Percentiles rank a stretch among this genome's conserved stretches.
Conservation (phyloP, 176 grass and related monocot species). For the Eleusine coracana region DNA sequence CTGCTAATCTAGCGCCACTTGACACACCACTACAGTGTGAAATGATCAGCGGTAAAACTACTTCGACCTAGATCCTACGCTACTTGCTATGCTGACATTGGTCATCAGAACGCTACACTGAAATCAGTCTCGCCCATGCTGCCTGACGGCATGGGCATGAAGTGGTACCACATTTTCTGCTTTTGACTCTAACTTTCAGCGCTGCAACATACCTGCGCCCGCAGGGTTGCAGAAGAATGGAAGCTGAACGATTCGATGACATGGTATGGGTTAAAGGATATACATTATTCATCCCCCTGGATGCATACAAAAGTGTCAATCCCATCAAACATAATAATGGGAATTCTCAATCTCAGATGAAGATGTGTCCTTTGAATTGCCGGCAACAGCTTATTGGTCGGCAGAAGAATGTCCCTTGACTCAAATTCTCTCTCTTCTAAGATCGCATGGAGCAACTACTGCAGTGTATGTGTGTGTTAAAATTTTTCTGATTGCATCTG, state of each 20-base stretch:
- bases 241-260: slow-evolving; percentile 46
- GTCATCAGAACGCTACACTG: slow-evolving; percentile 32
- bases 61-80: background rate
- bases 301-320: slow-evolving; percentile 38
- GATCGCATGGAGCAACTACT: background rate
- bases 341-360: slow-evolving; percentile 27
- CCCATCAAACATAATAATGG: slow-evolving; percentile 36
- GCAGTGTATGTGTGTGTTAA: background rate
- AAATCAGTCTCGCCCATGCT: slow-evolving; percentile 49
- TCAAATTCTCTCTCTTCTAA: background rate
- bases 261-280: slow-evolving; percentile 34
- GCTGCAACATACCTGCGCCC: slow-evolving; percentile 50
- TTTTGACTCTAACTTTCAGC: slow-evolving; percentile 54
- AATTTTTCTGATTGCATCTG: background rate
- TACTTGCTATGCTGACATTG: background rate
- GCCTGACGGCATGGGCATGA: slow-evolving; percentile 50
- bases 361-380: slow-evolving; percentile 48
- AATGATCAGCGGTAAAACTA: background rate
- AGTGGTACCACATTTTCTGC: slow-evolving; percentile 46
- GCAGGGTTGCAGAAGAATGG: slow-evolving; percentile 53
- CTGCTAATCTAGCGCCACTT: background rate
- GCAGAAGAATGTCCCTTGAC: slow-evolving; percentile 53
- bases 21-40: background rate
- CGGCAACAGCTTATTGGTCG: slow-evolving; percentile 30
- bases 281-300: slow-evolving; percentile 33